Base-by-base conservation (phyloP, 2,329 filamentous ascomycete genomes). In the Colletotrichum karsti region DNA sequence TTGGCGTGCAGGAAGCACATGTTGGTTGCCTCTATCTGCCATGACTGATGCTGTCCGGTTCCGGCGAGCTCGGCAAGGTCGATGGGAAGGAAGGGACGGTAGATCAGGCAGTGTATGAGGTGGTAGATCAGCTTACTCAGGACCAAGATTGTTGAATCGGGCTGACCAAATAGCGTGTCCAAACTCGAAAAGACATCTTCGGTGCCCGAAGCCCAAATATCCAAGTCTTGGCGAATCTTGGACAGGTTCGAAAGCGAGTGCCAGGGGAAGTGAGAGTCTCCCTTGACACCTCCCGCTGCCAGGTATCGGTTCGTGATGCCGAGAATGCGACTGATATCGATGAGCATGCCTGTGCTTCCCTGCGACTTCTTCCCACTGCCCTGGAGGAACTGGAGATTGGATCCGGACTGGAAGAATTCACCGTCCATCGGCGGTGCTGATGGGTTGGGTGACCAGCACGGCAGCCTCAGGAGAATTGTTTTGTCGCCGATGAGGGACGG, bases 21-120 rank as follows among this genome's bases (percentile, higher is more conserved):
- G 74, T 96, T 95, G 0, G 93, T 97, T 0, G 94, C 93, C 76
- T 97, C 93, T 53, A 97, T 95, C 76, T 97, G 94, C 94, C 94
- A 97, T 28, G 93, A 95, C 76, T 97, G 93, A 72, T 97, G 93
- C 74, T 97, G 93, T 1, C 92, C 92, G 1, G 88, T 91, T 13
- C 92, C 92, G 12, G 92, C 89, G 7, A 97, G 87, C 77, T 97
- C 94, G 24, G 91, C 88, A 4, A 97, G 84, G 77, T 97, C 92
- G 69, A 97, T 92, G 0, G 94, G 94, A 6, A 97, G 83, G 78
- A 97, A 97, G 0, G 93, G 93, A 15, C 94, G 89, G 75, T 97
- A 97, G 46, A 97, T 91, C 55, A 97, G 84, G 74, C 93, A 97
- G 79, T 97, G 93, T 48, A 96, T 91, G 13, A 96, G 85, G 75